Percentiles rank a stretch among this genome's conserved stretches.
phyloP scores from a whole-genome alignment of 352 stramenopile species.

The Detonula confervacea region DNA sequence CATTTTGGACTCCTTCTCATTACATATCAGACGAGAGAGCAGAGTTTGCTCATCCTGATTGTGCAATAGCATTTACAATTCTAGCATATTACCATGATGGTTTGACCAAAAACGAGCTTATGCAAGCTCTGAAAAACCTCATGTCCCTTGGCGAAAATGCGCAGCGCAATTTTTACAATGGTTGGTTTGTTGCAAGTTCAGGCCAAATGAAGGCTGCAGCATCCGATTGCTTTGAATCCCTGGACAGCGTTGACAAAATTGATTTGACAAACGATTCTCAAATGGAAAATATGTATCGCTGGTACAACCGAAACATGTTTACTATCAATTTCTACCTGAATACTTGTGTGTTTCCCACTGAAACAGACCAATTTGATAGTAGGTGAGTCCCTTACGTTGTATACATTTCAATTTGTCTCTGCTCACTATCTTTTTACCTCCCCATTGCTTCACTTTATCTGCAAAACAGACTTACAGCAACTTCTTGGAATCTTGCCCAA shows the following conservation, averaged over 20 bases:
- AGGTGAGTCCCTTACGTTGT: constrained; percentile 4
- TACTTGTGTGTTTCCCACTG: constrained; percentile 86
- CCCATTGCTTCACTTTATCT: constrained; percentile 25
- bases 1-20: too few relatives aligned
- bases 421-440: constrained; percentile 3
- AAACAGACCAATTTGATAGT: constrained; percentile 86
- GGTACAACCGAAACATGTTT: constrained; percentile 83
- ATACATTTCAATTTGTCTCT: not conserved
- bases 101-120: constrained; percentile 76
- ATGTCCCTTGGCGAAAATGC: constrained; percentile 84
- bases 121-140: constrained; percentile 76
- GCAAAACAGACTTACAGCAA: constrained; percentile 85
- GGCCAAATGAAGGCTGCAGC: constrained; percentile 29
- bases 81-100: constrained; percentile 89
- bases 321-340: constrained; percentile 90
- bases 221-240: constrained; percentile 31
- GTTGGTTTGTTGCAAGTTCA: constrained; percentile 82
- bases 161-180: constrained; percentile 81
- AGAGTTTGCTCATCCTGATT: constrained; percentile 91
- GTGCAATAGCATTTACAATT: constrained; percentile 87
- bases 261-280: constrained; percentile 86
- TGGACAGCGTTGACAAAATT: constrained; percentile 85
- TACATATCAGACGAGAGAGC: constrained; percentile 85
- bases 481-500: constrained; percentile 87
- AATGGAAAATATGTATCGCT: constrained; percentile 72